These are phyloP conservation scores for Oryza meyeriana DNA, from an alignment of 176 grass and related monocot species.

Conservation along the genomic window DNA sequence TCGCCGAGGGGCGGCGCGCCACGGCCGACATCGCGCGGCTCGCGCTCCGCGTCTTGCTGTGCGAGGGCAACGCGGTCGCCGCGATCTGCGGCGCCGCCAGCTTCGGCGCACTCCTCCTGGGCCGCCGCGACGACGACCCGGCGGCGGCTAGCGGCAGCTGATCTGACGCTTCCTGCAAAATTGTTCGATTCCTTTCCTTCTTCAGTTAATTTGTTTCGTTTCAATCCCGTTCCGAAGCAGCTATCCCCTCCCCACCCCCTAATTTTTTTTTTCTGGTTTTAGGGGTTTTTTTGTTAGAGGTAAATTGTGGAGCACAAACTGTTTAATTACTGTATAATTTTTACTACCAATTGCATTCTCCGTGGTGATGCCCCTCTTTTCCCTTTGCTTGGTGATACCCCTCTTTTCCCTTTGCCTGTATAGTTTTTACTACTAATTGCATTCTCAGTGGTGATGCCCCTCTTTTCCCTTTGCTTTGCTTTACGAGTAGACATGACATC, in stretches of 20 bases:
- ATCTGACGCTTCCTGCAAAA: not conserved
- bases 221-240: not conserved
- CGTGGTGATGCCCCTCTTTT: not conserved
- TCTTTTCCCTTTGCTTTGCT: not conserved
- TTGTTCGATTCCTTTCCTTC: not conserved
- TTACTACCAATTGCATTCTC: not conserved
- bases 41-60: slow-evolving; percentile 50
- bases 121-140: not conserved
- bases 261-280: not conserved
- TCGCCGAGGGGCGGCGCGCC: slow-evolving; percentile 55
- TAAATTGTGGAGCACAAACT: not conserved
- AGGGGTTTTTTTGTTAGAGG: not conserved
- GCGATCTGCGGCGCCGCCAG: slow-evolving; percentile 52
- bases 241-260: not conserved
- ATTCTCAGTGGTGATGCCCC: not conserved
- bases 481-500: not conserved
- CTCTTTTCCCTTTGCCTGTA: not conserved
- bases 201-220: not conserved
- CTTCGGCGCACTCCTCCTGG: slow-evolving; percentile 43
- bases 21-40: slow-evolving; percentile 64
- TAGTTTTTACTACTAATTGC: not conserved
- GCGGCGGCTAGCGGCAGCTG: not conserved
- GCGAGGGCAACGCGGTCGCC: slow-evolving; percentile 62
- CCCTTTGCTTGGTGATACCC: not conserved
- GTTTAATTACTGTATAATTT: not conserved